These are phyloP conservation scores for Coemansia umbellata DNA, from an alignment of 192 early-diverging fungal genomes.

Conservation along the genomic window DNA sequence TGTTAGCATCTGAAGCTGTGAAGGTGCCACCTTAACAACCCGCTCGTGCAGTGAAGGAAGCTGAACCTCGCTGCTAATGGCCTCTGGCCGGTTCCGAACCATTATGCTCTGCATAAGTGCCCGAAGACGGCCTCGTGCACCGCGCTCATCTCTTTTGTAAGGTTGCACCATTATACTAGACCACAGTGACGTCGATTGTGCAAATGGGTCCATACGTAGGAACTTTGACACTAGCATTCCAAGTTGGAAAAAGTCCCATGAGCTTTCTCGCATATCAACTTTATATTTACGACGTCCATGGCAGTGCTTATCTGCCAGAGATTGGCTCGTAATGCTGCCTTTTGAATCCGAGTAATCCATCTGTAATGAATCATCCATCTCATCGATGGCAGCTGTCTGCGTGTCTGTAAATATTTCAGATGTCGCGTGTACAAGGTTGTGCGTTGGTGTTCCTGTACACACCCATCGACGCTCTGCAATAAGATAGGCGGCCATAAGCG, in stretches of 20 bases:
- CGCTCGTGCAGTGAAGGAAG: constrained; percentile 63
- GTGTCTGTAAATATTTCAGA: constrained; percentile 14
- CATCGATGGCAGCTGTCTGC: neutral
- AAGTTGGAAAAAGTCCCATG: constrained; percentile 53
- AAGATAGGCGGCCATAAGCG: constrained; percentile 56
- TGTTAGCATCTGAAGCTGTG: constrained; percentile 32
- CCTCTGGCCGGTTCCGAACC: constrained; percentile 63
- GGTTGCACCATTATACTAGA: constrained; percentile 52
- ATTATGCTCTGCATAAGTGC: constrained; percentile 67
- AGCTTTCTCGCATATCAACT: constrained; percentile 18
- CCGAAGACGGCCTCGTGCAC: constrained; percentile 49
- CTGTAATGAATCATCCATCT: neutral
- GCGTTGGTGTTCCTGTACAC: constrained; percentile 68
- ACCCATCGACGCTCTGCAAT: constrained; percentile 63
- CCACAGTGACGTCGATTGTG: constrained; percentile 47
- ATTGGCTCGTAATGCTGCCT: neutral
- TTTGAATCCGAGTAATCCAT: neutral
- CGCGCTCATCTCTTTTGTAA: constrained; percentile 50
- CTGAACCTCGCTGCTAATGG: constrained; percentile 55
- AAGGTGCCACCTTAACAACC: constrained; percentile 19
- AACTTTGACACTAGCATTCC: constrained; percentile 57
- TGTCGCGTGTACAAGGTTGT: constrained; percentile 58
- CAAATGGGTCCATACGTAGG: constrained; percentile 62
- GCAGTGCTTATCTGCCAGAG: neutral
- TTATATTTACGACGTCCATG: constrained; percentile 2